Conservation (phyloP, 2,329 filamentous ascomycete species). For the Neoarthrinium moseri region DNA sequence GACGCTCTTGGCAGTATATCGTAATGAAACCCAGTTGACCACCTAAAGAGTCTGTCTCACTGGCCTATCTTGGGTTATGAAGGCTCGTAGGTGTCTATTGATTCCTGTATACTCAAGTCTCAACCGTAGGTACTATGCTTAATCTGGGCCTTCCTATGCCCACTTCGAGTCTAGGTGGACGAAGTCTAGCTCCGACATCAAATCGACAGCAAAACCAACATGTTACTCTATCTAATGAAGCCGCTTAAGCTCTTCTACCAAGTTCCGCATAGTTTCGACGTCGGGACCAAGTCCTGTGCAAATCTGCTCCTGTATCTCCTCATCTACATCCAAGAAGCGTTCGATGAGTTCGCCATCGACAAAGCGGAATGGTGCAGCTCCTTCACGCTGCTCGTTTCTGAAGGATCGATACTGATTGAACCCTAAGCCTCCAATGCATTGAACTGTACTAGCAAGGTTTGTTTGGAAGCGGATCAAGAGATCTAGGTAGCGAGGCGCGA, state of each 20-base stretch:
- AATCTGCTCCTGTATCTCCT: constrained; percentile 52
- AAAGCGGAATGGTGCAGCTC: constrained; percentile 79
- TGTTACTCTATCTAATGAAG: constrained; percentile 49
- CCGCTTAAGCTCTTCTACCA: constrained; percentile 62
- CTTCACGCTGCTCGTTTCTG: constrained; percentile 67
- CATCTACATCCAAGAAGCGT: constrained; percentile 71
- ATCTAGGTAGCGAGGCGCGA: constrained; percentile 71
- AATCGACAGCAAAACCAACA: too few species aligned
- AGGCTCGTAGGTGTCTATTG: too few species aligned
- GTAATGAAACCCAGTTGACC: too few species aligned
- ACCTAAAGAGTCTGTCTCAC: too few species aligned
- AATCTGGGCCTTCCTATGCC: too few species aligned
- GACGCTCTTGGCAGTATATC: too few species aligned
- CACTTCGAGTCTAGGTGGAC: too few species aligned
- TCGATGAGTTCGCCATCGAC: constrained; percentile 92
- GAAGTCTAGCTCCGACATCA: too few species aligned
- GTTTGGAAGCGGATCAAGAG: constrained; percentile 80
- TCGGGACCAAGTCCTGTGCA: constrained; percentile 57
- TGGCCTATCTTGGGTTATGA: too few species aligned
- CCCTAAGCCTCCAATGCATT: constrained; percentile 68
- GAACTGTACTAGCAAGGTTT: constrained; percentile 64
- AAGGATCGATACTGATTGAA: constrained; percentile 84
- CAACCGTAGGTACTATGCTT: too few species aligned
- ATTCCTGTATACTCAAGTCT: too few species aligned
- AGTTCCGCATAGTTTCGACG: constrained; percentile 61